Evolutionary conservation across 176 grass and related monocot genomes (phyloP).

Genomic region (Leersia perrieri): DNA sequence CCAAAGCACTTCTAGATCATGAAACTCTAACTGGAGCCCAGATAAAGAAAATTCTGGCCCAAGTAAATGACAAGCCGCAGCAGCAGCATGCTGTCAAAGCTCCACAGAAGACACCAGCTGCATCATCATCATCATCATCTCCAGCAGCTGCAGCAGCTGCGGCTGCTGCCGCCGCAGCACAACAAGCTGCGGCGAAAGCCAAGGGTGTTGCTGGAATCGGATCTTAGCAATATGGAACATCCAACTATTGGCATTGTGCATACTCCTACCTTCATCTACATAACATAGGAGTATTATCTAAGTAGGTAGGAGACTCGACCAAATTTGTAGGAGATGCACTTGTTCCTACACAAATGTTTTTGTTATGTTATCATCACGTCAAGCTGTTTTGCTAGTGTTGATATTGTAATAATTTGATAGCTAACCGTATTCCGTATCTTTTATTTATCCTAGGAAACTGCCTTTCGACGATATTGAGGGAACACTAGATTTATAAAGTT

Average conservation of each 20-base stretch:
- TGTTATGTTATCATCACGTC: not conserved
- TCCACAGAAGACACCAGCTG: constrained; percentile 53
- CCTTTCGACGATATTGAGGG: too few relatives aligned
- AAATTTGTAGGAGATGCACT: not conserved
- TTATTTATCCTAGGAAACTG: not conserved
- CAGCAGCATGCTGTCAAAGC: constrained; percentile 59
- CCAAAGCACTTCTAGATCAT: constrained; percentile 80
- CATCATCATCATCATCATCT: constrained; percentile 46
- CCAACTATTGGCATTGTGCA: constrained; percentile 28
- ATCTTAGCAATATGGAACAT: constrained; percentile 44
- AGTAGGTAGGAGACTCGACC: not conserved
- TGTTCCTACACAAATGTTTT: not conserved
- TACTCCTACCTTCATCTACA: not conserved
- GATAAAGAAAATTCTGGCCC: constrained; percentile 77
- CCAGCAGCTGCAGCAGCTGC: constrained; percentile 42
- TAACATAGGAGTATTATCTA: not conserved
- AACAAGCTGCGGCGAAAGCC: constrained; percentile 72
- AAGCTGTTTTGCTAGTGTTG: not conserved
- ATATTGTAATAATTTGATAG: not conserved
- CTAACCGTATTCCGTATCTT: not conserved
- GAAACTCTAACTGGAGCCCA: constrained; percentile 86
- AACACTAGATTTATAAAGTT: too few relatives aligned
- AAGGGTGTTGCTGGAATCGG: constrained; percentile 84
- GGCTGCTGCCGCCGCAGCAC: constrained; percentile 54
- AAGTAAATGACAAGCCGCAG: constrained; percentile 54